Evolutionary conservation across 768 basidiomycete genomes (phyloP), one percentile per base, ranked within the genome.

Genomic region (Agaricus sinodeliciosus): DNA sequence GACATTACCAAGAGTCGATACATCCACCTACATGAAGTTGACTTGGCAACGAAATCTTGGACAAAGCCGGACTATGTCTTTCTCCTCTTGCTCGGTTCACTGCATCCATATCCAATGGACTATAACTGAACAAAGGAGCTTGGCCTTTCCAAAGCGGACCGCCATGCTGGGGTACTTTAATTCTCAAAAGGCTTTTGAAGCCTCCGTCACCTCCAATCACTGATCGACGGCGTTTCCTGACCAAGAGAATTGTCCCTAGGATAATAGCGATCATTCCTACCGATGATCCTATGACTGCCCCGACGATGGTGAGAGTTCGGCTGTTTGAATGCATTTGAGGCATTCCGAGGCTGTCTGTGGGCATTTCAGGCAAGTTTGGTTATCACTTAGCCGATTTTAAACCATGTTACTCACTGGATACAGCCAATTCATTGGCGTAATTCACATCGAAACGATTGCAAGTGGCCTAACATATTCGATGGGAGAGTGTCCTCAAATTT

Each of bases 11-110:
- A 25, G 12, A 8, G 25, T 9, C 18, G 4, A 35, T 16, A 35
- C 9, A 7, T 16, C 8, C 5, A 16, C 45, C 8, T 19, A 41
- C 26, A n/a, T 25, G 41, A 18, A 53, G 5, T 13, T 44, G 12
- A 43, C 36, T 40, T 12, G 43, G 50, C 18, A 53, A n/a, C 9
- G 35, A 36, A 39, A 53, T 53, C 22, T 16, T 39, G 9, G 51
- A 53, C 0, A 13, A n/a, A 12, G 4, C 46, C n/a, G 16, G 44
- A 37, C 43, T 45, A 18, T 46, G 46, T 13, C 28, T 15, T 15
- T 11, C 18, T n/a, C 7, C 15, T 27, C 46, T 4, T 16, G 45
- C 7, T 35, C 28, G 40, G 37, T 44, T 46, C 11, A 27, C 31
- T 9, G 28, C 16, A n/a, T 35, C 45, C 31, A 48, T 5, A 26